Base-by-base conservation (phyloP, 2,329 filamentous ascomycete species). In the Saccharata proteae region DNA sequence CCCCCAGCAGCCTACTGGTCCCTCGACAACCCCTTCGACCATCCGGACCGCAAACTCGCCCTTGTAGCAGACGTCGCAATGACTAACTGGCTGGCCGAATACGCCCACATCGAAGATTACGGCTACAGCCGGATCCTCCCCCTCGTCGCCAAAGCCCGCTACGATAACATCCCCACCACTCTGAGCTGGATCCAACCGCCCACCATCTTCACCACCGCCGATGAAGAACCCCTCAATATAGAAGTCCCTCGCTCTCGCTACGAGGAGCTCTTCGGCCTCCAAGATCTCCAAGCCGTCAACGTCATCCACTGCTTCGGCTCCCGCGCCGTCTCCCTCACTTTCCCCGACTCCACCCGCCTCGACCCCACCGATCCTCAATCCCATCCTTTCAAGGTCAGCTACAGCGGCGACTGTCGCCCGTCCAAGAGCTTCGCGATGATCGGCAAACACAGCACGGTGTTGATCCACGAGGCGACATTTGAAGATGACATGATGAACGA, bases 391-490 rank as follows among this genome's bases (percentile, higher is more conserved):
- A 90, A 88, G 51, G 67, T 93, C 35, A 83, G 84, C 26, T 98
- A 93, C 59, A 93, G 83, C 4, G 90, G 90, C 34, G 90, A 98
- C 61, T 96, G 88, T 52, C 72, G 90, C 5, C 90, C 90, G 3
- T 46, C 43, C 0, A 83, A 74, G 4, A 46, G 59, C 3, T 94
- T 98, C 48, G 72, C 74, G 0, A 43, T 55, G 9, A 79, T 88
- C 30, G 92, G 82, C 26, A 60, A 62, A 26, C 76, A 75, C 39
- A 77, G 80, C 2, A 93, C 88, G 10, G 68, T 98, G 5, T 71
- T 94, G 4, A 74, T 98, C 34, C 90, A 98, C 61, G 90, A 98
- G 65, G 86, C 85, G 39, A 98, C 90, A 0, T 96, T 98, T 49
- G 83, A 90, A 43, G 83, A 93, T 49, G 82, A 90, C 45, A 71